These are phyloP conservation scores for Epicoccum nigrum DNA, from an alignment of 2,329 filamentous ascomycete genomes.

Conservation along the genomic window DNA sequence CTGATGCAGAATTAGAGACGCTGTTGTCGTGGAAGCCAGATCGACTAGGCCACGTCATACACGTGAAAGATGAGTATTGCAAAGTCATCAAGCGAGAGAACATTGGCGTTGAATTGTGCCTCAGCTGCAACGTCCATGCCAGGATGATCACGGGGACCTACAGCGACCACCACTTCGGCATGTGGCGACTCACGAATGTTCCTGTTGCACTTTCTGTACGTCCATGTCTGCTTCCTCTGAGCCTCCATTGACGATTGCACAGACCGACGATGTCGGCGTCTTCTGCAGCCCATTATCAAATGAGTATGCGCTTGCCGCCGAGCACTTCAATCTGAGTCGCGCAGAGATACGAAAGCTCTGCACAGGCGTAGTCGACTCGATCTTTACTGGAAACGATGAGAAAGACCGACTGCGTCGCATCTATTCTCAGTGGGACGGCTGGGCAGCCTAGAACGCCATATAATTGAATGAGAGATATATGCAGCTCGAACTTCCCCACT, in stretches of 20 bases:
- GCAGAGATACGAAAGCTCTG: conserved; percentile 61
- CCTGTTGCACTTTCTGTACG: conserved; percentile 70
- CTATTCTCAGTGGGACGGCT: conserved; percentile 32
- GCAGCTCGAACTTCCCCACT: too few species aligned
- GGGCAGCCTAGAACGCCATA: conserved; percentile 1
- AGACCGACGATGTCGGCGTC: conserved; percentile 86
- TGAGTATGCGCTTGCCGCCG: conserved; percentile 74
- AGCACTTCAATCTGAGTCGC: conserved; percentile 67
- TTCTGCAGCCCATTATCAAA: conserved; percentile 78
- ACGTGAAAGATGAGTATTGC: conserved; percentile 68
- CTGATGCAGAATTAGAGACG: conserved; percentile 65
- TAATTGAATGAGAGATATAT: not conserved
- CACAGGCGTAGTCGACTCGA: conserved; percentile 66
- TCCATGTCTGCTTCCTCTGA: conserved; percentile 24
- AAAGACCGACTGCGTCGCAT: conserved; percentile 58
- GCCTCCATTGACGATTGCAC: conserved; percentile 16
- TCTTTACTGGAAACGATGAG: conserved; percentile 70
- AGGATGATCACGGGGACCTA: conserved; percentile 71
- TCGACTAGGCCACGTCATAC: conserved; percentile 79
- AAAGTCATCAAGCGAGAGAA: conserved; percentile 59
- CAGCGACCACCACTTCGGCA: conserved; percentile 76
- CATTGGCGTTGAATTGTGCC: conserved; percentile 75
- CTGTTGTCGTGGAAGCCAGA: conserved; percentile 71
- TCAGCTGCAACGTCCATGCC: conserved; percentile 81
- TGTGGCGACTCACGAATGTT: conserved; percentile 66